Percentiles rank a stretch among this genome's conserved stretches.
Conservation (phyloP, 177 flowering plant genomes). For the Vitis hybrid region DNA sequence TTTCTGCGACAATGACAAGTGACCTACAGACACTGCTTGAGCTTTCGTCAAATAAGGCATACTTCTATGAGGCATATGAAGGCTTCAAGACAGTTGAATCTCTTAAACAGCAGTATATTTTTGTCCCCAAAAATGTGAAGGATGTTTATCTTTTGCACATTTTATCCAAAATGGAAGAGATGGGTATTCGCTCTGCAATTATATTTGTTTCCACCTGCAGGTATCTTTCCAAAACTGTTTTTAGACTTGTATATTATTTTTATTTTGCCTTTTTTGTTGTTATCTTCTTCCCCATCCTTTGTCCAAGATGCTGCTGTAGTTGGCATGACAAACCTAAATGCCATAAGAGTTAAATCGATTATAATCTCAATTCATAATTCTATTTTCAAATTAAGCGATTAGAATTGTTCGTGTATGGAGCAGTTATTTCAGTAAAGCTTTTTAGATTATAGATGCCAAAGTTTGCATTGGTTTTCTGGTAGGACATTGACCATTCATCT, state of each 20-base stretch:
- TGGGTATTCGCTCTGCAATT: constrained; percentile 76
- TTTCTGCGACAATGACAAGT: constrained; percentile 91
- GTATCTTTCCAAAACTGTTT: constrained; percentile 28
- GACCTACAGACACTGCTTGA: constrained; percentile 72
- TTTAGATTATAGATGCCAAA: constrained; percentile 1
- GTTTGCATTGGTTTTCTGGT: not conserved
- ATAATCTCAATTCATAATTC: too few relatives aligned
- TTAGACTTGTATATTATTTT: not conserved
- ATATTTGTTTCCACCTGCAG: constrained; percentile 87
- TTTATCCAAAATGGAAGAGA: constrained; percentile 78
- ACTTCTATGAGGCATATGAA: constrained; percentile 84
- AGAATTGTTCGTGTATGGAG: too few relatives aligned
- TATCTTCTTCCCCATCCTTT: too few relatives aligned
- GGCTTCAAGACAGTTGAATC: constrained; percentile 89
- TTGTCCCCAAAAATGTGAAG: constrained; percentile 69
- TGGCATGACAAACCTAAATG: too few relatives aligned
- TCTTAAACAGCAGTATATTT: constrained; percentile 77
- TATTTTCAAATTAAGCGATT: too few relatives aligned
- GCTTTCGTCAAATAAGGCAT: constrained; percentile 80
- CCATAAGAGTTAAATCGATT: too few relatives aligned
- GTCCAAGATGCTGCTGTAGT: too few relatives aligned
- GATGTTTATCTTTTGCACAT: constrained; percentile 73
- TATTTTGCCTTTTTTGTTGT: too few relatives aligned
- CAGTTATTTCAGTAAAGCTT: not conserved
- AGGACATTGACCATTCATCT: not conserved